phyloP scores from a whole-genome alignment of 164 flowering plant species.

The Brasenia schreberi region DNA sequence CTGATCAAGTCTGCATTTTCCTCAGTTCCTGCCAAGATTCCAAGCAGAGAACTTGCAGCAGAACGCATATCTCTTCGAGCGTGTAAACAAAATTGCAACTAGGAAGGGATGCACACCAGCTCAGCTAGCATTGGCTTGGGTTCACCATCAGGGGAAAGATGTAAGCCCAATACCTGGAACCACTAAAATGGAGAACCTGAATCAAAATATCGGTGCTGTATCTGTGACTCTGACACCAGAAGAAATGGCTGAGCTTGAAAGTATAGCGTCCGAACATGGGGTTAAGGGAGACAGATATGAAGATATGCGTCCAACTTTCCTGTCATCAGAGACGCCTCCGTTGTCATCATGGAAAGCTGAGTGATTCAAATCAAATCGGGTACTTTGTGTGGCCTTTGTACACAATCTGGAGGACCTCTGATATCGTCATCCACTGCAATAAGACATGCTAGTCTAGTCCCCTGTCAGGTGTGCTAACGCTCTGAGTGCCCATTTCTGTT shows the following conservation, averaged over 20 bases:
- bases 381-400: not conserved
- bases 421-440: too few relatives aligned
- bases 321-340: constrained; percentile 15
- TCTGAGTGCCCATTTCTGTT: too few relatives aligned
- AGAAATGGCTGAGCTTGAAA: constrained; percentile 29
- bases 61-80: constrained; percentile 17
- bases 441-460: too few relatives aligned
- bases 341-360: constrained; percentile 17
- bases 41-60: constrained; percentile 25
- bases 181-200: constrained; percentile 30
- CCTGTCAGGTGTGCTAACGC: too few relatives aligned
- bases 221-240: constrained; percentile 22
- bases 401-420: not conserved
- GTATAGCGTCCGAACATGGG: constrained; percentile 14
- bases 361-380: not conserved
- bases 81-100: constrained; percentile 15
- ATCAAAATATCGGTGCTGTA: constrained; percentile 31
- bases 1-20: not conserved
- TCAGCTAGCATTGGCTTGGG: constrained; percentile 34
- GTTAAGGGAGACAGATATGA: constrained; percentile 22
- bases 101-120: constrained; percentile 27
- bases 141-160: constrained; percentile 26
- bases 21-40: constrained; percentile 20
- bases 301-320: constrained; percentile 1
- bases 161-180: constrained; percentile 40